Conservation (phyloP, 2,329 filamentous ascomycete species). For the Cladosporium colombiae region DNA sequence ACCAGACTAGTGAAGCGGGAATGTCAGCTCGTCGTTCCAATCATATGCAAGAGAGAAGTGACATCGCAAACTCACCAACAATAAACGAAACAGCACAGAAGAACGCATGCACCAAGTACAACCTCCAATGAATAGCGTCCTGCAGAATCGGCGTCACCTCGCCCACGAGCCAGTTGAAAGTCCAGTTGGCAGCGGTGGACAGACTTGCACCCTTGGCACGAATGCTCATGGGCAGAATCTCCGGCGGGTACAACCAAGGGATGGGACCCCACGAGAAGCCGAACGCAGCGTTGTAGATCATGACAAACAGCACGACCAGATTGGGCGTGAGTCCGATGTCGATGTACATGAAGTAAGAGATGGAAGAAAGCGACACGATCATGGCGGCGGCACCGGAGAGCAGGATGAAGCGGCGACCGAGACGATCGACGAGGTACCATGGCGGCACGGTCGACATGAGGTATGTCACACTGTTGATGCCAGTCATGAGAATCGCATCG, state of each 20-base stretch:
- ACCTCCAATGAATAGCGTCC: constrained; percentile 86
- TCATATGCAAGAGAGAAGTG: background rate
- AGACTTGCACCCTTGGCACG: constrained; percentile 95
- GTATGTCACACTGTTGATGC: constrained; percentile 91
- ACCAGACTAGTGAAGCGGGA: constrained; percentile 64
- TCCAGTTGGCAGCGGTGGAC: constrained; percentile 96
- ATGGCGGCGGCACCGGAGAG: constrained; percentile 87
- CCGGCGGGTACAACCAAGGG: constrained; percentile 97
- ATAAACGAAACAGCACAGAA: constrained; percentile 96
- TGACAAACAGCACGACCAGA: constrained; percentile 89
- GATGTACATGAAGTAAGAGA: constrained; percentile 94
- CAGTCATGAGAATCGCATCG: constrained; percentile 92
- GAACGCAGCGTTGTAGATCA: constrained; percentile 98
- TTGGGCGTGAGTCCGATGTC: constrained; percentile 76
- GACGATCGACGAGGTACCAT: constrained; percentile 93
- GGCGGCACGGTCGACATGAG: constrained; percentile 89
- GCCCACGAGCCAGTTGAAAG: constrained; percentile 96
- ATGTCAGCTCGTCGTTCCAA: background rate
- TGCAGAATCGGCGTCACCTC: constrained; percentile 93
- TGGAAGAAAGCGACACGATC: constrained; percentile 81
- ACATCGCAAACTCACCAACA: constrained; percentile 69
- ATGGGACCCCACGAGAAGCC: constrained; percentile 98
- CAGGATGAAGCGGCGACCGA: constrained; percentile 86
- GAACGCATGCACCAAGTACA: constrained; percentile 94
- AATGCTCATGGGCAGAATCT: constrained; percentile 95